Conservation (phyloP, 257 asterid genomes). For the Nicotiana knightiana region DNA sequence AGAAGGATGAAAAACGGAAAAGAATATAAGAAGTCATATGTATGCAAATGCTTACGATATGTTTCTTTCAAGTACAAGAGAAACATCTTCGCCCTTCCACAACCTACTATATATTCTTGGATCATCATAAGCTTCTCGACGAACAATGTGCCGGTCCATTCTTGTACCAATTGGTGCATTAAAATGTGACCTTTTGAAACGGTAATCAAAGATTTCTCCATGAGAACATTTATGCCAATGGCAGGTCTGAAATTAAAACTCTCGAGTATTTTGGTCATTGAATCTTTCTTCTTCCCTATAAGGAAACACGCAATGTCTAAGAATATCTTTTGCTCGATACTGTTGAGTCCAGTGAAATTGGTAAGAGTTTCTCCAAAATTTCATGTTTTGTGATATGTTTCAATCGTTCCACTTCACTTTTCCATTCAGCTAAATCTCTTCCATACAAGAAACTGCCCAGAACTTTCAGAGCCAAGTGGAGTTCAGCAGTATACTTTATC, state of each 20-base stretch:
- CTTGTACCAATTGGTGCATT: constrained; percentile 3
- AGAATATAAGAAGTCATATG: background rate
- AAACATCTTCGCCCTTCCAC: background rate
- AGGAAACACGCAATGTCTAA: constrained; percentile 7
- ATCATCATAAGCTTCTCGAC: background rate
- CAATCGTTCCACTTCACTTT: background rate
- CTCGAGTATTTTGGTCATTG: background rate
- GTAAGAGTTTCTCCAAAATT: background rate
- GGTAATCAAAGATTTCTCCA: background rate
- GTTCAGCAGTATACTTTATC: background rate
- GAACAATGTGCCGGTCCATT: constrained; percentile 9
- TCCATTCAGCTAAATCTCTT: background rate
- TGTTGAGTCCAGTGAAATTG: background rate
- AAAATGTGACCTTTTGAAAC: background rate
- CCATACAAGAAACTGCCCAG: background rate
- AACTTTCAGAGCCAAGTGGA: constrained; percentile 7
- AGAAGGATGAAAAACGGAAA: too few relatives aligned
- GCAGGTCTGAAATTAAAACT: background rate
- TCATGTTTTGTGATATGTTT: background rate
- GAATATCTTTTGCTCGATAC: background rate
- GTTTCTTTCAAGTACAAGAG: background rate
- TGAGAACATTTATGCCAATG: background rate
- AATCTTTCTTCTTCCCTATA: background rate
- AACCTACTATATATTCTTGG: constrained; percentile 4
- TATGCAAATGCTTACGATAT: background rate